Base-by-base conservation (phyloP, 2,329 filamentous ascomycete species). In the Alternaria sp. region DNA sequence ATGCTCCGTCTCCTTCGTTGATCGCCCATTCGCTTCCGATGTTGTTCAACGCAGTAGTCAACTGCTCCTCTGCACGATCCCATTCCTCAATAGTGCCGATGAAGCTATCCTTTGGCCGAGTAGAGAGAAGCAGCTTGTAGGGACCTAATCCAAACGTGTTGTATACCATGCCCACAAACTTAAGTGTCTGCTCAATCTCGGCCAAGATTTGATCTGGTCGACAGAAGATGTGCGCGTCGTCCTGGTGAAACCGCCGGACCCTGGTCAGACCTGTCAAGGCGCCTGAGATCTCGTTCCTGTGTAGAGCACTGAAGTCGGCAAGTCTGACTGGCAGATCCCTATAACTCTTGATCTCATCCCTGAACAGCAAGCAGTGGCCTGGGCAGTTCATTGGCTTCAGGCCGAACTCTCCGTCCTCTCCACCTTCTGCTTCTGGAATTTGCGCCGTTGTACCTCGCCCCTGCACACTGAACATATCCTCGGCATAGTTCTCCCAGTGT, bases 381-480 rank as follows among this genome's bases (percentile, higher is more conserved):
- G 93, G 93, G 75, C 93, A 97, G 75, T 97, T 97, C 93, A 97
- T 97, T 14, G 93, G 93, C 79, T 97, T 97, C 68, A 97, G 81
- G 18, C 92, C 92, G 78, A 92, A 96, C 64, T 92, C 90, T 65
- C 90, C 88, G 63, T 91, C 87, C 62, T 89, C 86, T 20, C 82
- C 84, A 8, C 78, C 65, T 62, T 87, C 83, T 3, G 77, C 77
- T 6, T 79, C 79, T 34, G 81, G 72, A n/a, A 65, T 74, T 46
- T 81, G 74, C 4, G 81, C 81, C 22, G 74, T 80, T 34, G 81
- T 80, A n/a, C 82, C 83, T 16, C 85, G 82, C 2, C 84, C 84
- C 22, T 81, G 88, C 28, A 97, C 93, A 56, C 91, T 89, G 79
- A 94, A 97, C 93, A 97, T 97, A 74, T 97, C 92, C 72, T 96